Percentiles rank a stretch among this genome's conserved stretches.
Conservation (phyloP, 441 rosid genomes). For the Omphalea diandra region DNA sequence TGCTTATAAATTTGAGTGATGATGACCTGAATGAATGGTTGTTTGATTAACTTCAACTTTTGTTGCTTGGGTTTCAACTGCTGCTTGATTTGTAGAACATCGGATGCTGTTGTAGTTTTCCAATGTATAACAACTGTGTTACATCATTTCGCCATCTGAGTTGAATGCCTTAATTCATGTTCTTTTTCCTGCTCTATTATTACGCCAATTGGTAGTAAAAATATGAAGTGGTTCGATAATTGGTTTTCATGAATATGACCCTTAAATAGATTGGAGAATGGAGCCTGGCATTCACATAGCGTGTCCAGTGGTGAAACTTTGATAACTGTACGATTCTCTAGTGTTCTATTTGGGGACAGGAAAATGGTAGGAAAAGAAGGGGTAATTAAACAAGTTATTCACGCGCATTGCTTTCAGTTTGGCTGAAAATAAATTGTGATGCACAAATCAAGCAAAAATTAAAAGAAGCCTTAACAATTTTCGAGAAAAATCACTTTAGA, state of each 20-base stretch:
- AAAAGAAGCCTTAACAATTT: not conserved
- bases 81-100: not conserved
- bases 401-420: too few species aligned
- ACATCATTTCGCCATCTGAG: too few species aligned
- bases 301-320: too few species aligned
- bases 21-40: not conserved
- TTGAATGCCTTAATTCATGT: not conserved
- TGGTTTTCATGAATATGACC: not conserved
- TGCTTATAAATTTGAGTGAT: not conserved
- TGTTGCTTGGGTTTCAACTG: not conserved
- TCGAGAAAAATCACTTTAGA: not conserved
- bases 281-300: too few species aligned
- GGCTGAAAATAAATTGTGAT: too few species aligned
- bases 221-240: not conserved
- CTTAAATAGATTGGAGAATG: too few species aligned
- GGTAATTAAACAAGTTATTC: too few species aligned
- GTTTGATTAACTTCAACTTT: not conserved
- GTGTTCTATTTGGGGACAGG: not conserved
- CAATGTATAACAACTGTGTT: not conserved
- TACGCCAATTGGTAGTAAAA: not conserved
- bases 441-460: not conserved
- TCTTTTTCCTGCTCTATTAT: not conserved
- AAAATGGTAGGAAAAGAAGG: too few species aligned
- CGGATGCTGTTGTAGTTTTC: not conserved
- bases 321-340: too few species aligned